Percentiles rank a stretch among this genome's conserved stretches.
These are phyloP conservation scores for Myxozyma mucilagina DNA, from an alignment of 805 yeast genomes.

Conservation along the genomic window DNA sequence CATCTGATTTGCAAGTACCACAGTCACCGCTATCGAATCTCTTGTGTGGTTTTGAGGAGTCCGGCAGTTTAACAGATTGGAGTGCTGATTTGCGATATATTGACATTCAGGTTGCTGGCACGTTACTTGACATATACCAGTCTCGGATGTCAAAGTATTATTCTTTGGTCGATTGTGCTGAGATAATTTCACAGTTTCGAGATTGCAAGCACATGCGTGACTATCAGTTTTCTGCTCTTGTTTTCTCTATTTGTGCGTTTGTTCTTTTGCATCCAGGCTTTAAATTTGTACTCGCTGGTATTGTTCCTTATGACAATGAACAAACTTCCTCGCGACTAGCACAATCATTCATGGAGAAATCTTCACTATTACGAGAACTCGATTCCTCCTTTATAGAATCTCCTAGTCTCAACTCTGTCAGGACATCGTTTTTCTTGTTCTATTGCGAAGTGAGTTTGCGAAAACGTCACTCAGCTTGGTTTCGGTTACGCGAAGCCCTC, in stretches of 20 bases:
- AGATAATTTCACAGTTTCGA: neutral
- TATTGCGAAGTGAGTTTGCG: neutral
- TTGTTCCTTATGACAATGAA: neutral
- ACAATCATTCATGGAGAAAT: neutral
- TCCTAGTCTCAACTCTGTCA: neutral
- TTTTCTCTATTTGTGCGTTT: neutral
- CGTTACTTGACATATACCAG: neutral
- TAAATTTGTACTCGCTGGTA: neutral
- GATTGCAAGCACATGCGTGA: neutral
- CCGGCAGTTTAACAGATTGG: neutral
- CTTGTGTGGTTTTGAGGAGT: neutral
- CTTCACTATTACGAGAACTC: neutral
- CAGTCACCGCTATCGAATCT: neutral
- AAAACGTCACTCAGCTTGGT: neutral
- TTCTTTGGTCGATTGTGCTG: neutral
- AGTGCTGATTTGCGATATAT: neutral
- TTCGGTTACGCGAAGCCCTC: slow-evolving; percentile 18
- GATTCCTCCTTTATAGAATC: neutral
- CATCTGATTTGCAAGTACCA: neutral
- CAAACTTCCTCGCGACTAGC: neutral
- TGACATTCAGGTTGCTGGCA: neutral
- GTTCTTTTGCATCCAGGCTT: neutral
- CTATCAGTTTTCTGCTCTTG: neutral
- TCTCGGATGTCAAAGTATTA: neutral
- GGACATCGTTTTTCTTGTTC: neutral